Base-by-base conservation (phyloP, 2,329 filamentous ascomycete species). In the Whalleya microplaca region DNA sequence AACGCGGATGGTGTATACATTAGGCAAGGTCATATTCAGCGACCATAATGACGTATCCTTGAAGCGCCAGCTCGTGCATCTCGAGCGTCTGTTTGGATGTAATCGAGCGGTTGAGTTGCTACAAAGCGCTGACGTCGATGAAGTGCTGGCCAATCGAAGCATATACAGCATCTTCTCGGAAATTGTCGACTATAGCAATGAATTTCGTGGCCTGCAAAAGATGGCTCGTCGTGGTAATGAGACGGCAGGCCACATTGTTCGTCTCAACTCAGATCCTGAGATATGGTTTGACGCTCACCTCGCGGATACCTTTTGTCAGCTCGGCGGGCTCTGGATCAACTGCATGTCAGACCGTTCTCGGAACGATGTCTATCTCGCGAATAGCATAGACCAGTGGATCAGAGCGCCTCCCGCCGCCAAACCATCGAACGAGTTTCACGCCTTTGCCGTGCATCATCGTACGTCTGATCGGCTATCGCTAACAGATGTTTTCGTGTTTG, bases 151-250 rank as follows among this genome's bases (percentile, higher is more conserved):
- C 40, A 71, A 70, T 2, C 69, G 67, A 7, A 72, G 70, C 56
- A 70, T 79, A 9, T 80, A 80, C 63, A 61, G 64, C 12, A 64
- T 68, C 2, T 75, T 78, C 55, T 53, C 59, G 0, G 63, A 70
- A 0, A 64, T 77, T 12, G 71, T 78, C 16, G 66, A 73, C 47
- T 77, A 74, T 56, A 59, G 56, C 1, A 59, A 66, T 2, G 21
- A 62, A 1, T 78, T 72, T 57, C 69, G 58, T 0, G 71, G 73
- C 1, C 41, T 65, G 2, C 42, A 53, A 21, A 67, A 64, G 18
- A 51, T 77, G 0, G 69, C 70, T 1, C 64, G 67, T 8, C 46
- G 50, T 3, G 66, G 63, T 4, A 62, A 63, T 23, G 65, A 72
- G 41, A 69, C 67, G 2, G 73, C 72, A 1, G 73, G 69, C 2